Base-by-base conservation (phyloP, 1,284 basidiomycete species). In the Rhodotorula mucilaginosa region DNA sequence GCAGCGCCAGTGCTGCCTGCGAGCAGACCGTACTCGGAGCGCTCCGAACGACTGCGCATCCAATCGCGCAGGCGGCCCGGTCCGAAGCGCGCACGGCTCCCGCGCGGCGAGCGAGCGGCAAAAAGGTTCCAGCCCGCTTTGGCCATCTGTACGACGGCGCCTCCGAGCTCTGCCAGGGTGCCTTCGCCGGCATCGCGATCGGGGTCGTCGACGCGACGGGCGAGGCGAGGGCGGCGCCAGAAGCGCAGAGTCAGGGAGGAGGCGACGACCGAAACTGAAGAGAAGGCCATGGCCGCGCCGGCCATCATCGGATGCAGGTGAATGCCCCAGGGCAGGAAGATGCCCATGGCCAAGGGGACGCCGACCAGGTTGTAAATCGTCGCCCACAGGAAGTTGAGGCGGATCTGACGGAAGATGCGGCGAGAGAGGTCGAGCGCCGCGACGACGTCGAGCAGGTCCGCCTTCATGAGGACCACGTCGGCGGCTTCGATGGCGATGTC, bases 301-400 rank as follows among this genome's bases (percentile, higher is more conserved):
- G 97, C 95, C 84, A 95, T 89, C 96, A 99, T 99, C 4, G 97
- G 97, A 79, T 96, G 97, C 79, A 99, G 87, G 81, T 94, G 92
- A 51, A 95, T 78, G 12, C 93, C 93, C 83, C 93, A 88, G 0
- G 97, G 97, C 21, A 99, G 84, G 82, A 99, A 89, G 62, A 98
- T 76, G 58, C 97, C 97, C 97, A 99, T 99, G 19, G 97, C 97
- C 52, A 99, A 87, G n/a, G 97, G 97, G 69, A 99, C 95, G 74
- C 95, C 73, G 49, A 72, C 65, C 57, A 76, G 66, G 51, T 72
- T 70, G 66, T 73, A 71, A 16, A 76, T 61, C 4, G 77, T 75
- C 29, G 93, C 94, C 93, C 94, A 97, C 65, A 93, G 81, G 62
- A 97, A 87, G 82, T 97, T 97, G 54, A 78, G 67, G 84, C 81